Conservation (phyloP, 176 grass and related monocot species). For the Cenchrus purpureus region DNA sequence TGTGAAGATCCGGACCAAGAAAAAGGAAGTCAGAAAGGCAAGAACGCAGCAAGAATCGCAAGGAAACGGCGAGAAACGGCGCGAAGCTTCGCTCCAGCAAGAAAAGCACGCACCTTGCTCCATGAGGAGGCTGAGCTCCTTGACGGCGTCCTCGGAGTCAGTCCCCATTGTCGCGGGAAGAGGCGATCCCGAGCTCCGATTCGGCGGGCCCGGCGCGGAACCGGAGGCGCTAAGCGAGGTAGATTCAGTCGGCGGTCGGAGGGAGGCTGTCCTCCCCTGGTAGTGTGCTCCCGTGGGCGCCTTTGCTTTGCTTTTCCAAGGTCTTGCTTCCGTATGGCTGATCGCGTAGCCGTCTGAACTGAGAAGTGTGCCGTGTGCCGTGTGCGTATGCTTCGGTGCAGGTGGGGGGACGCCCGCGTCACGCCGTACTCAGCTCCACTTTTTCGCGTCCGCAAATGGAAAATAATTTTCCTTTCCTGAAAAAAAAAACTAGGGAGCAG, state of each 20-base stretch:
- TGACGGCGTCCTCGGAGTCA: slow-evolving; percentile 73
- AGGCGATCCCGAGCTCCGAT: neutral
- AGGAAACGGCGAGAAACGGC: neutral
- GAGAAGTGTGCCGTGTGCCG: neutral
- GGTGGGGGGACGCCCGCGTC: slow-evolving; percentile 13
- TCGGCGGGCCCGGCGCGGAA: neutral
- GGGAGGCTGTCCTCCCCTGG: neutral
- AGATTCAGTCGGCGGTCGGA: neutral
- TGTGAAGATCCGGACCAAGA: slow-evolving; percentile 54
- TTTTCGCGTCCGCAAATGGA: neutral
- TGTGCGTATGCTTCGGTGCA: neutral
- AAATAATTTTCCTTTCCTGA: neutral
- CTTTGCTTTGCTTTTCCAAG: slow-evolving; percentile 30
- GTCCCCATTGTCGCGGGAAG: slow-evolving; percentile 59
- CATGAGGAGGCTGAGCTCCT: slow-evolving; percentile 76
- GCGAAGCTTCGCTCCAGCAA: slow-evolving; percentile 10
- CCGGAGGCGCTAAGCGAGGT: neutral
- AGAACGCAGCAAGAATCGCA: slow-evolving; percentile 8
- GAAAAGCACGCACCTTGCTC: slow-evolving; percentile 56
- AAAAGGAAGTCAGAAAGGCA: slow-evolving; percentile 5
- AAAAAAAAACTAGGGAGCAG: neutral
- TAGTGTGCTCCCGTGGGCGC: neutral
- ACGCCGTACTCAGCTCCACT: neutral
- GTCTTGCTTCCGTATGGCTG: slow-evolving; percentile 29
- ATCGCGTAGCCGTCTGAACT: neutral